Conservation (phyloP, 2,329 filamentous ascomycete species). For the Fonsecaea pugnacius region DNA sequence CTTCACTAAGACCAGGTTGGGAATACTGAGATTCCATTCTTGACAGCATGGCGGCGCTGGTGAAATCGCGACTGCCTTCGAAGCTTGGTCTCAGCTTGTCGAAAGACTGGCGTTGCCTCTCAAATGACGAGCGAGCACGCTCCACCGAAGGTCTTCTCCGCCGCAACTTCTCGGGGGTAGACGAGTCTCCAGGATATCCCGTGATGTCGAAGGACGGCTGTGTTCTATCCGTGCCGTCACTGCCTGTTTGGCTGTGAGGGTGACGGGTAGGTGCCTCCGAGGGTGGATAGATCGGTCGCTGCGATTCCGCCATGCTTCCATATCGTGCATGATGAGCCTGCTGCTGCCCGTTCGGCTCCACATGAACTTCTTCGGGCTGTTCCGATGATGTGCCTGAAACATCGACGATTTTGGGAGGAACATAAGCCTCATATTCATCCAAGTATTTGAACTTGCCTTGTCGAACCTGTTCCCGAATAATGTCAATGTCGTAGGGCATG, state of each 20-base stretch:
- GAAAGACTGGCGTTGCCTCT: slow-evolving; percentile 83
- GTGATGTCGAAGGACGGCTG: slow-evolving; percentile 35
- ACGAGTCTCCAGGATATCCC: slow-evolving; percentile 59
- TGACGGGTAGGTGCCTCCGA: slow-evolving; percentile 82
- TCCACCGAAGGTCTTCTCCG: slow-evolving; percentile 64
- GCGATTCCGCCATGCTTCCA: slow-evolving; percentile 77
- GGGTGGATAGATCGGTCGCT: slow-evolving; percentile 89
- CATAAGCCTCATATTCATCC: slow-evolving; percentile 58
- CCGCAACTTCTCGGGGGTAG: slow-evolving; percentile 54
- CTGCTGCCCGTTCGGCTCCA: slow-evolving; percentile 45
- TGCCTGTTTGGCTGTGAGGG: slow-evolving; percentile 82
- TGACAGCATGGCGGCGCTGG: slow-evolving; percentile 81
- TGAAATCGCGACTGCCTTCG: slow-evolving; percentile 88
- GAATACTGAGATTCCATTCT: slow-evolving; percentile 77
- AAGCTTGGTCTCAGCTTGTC: slow-evolving; percentile 82
- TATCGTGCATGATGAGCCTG: slow-evolving; percentile 41
- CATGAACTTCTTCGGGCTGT: slow-evolving; percentile 49
- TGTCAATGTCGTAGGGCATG: slow-evolving; percentile 89
- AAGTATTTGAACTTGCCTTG: slow-evolving; percentile 81
- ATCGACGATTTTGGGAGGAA: slow-evolving; percentile 53
- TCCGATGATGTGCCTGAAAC: slow-evolving; percentile 65
- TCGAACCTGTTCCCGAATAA: slow-evolving; percentile 88
- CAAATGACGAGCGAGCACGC: slow-evolving; percentile 79
- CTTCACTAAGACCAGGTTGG: slow-evolving; percentile 34
- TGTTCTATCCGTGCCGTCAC: slow-evolving; percentile 91